phyloP scores from a whole-genome alignment of 179 eudicot species.

The Gypsophila paniculata region DNA sequence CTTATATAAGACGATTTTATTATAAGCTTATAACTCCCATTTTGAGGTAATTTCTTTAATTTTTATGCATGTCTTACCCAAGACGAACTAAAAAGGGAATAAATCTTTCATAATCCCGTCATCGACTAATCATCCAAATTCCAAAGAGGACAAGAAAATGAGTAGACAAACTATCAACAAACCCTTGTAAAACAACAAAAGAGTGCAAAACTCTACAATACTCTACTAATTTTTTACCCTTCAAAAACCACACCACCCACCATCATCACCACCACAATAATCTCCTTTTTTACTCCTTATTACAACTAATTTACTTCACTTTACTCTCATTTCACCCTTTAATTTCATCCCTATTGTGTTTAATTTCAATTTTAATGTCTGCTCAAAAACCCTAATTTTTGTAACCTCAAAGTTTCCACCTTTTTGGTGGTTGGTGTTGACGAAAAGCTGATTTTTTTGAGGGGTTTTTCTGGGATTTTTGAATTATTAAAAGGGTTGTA shows the following conservation, averaged over 20 bases:
- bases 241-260: constrained; percentile 4
- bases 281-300: not conserved
- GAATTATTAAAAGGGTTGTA: constrained; percentile 6
- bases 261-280: not conserved
- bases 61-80: too few species aligned
- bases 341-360: not conserved
- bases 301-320: not conserved
- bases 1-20: too few species aligned
- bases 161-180: constrained; percentile 13
- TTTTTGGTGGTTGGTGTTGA: constrained; percentile 18
- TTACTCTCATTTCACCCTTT: not conserved
- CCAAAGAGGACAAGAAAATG: not conserved
- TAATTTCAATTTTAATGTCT: constrained; percentile 9
- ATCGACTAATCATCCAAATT: not conserved
- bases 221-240: too few species aligned
- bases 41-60: too few species aligned
- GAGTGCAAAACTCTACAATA: not conserved
- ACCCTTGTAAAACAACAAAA: not conserved
- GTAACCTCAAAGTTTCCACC: constrained; percentile 3
- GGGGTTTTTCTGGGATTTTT: not conserved
- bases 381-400: constrained; percentile 18
- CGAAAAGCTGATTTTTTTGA: constrained; percentile 18
- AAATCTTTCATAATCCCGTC: too few species aligned
- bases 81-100: too few species aligned
- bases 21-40: too few species aligned